Evolutionary conservation across 179 eudicot species (phyloP).

Genomic region (Beta macrorhiza): DNA sequence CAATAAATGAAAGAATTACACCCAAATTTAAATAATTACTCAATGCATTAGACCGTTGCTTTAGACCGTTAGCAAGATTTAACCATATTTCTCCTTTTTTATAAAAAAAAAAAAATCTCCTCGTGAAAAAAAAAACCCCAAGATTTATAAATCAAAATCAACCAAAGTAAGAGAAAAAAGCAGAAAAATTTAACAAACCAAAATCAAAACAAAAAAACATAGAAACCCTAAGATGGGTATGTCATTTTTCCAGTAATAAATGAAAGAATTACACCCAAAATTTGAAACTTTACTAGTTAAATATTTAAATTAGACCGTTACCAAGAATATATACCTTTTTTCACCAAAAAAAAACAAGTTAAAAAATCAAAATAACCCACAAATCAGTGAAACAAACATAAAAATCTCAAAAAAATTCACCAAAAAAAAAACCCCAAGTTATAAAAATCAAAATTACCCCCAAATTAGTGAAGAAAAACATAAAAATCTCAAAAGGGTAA

Average conservation of each 20-base stretch:
- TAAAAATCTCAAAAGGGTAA: not conserved
- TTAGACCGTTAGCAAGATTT: too few relatives aligned
- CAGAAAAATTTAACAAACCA: not conserved
- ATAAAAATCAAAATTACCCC: not conserved
- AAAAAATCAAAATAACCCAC: too few relatives aligned
- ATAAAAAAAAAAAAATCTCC: too few relatives aligned
- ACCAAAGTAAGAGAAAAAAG: not conserved
- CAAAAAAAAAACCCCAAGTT: not conserved
- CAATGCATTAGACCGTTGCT: too few relatives aligned
- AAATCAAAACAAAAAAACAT: not conserved
- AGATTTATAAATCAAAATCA: not conserved
- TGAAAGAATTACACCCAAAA: not conserved
- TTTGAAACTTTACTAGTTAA: constrained; percentile 1
- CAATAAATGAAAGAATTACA: constrained; percentile 1
- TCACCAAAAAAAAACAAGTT: too few relatives aligned
- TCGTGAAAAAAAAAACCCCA: not conserved
- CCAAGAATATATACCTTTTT: too few relatives aligned
- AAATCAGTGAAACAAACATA: too few relatives aligned
- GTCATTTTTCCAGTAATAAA: constrained; percentile 5
- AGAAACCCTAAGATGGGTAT: not conserved
- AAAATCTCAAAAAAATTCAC: too few relatives aligned
- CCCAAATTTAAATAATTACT: not conserved
- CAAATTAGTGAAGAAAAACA: not conserved
- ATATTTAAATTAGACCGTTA: constrained; percentile 10
- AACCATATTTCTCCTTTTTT: too few relatives aligned